Conservation (phyloP, 140 eudicot genomes). For the Cichorium intybus region DNA sequence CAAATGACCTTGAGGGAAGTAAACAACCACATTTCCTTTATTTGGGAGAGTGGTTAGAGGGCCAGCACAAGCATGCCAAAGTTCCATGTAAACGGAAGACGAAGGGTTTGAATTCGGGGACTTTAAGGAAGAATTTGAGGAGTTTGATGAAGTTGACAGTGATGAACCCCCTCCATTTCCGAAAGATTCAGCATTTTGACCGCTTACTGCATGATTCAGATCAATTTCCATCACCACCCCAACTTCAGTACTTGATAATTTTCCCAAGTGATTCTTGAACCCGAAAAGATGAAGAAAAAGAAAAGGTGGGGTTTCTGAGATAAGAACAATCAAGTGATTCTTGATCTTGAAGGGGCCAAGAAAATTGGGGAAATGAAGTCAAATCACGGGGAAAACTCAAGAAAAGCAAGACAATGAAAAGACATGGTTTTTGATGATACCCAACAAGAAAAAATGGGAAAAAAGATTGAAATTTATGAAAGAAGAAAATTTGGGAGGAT, state of each 20-base stretch:
- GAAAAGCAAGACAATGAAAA: constrained; percentile 36
- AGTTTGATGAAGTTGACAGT: constrained; percentile 47
- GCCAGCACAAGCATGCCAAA: constrained; percentile 99
- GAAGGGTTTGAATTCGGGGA: constrained; percentile 25
- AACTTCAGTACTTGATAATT: constrained; percentile 1
- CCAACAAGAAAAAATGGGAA: constrained; percentile 5
- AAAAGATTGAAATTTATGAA: constrained; percentile 22
- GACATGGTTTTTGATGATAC: constrained; percentile 28
- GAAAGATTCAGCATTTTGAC: constrained; percentile 55
- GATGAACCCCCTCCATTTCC: constrained; percentile 50
- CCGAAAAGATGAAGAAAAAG: constrained; percentile 9
- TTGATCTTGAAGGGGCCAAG: constrained; percentile 32
- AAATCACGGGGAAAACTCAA: constrained; percentile 40
- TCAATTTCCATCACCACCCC: constrained; percentile 75
- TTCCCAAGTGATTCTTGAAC: constrained; percentile 17
- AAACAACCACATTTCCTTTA: constrained; percentile 79
- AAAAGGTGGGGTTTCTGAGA: constrained; percentile 10
- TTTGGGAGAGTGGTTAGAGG: constrained; percentile 72
- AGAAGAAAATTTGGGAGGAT: constrained; percentile 44
- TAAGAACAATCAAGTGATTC: constrained; percentile 36
- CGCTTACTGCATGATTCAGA: constrained; percentile 73
- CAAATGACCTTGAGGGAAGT: constrained; percentile 83
- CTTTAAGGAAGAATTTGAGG: constrained; percentile 49
- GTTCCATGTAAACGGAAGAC: constrained; percentile 62
- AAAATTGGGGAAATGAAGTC: constrained; percentile 41